A percentile compares a stretch with the other conserved stretches of the same genome.
Evolutionary conservation across 192 early-diverging fungal genomes (phyloP).

Genomic region (Entophlyctis helioformis): DNA sequence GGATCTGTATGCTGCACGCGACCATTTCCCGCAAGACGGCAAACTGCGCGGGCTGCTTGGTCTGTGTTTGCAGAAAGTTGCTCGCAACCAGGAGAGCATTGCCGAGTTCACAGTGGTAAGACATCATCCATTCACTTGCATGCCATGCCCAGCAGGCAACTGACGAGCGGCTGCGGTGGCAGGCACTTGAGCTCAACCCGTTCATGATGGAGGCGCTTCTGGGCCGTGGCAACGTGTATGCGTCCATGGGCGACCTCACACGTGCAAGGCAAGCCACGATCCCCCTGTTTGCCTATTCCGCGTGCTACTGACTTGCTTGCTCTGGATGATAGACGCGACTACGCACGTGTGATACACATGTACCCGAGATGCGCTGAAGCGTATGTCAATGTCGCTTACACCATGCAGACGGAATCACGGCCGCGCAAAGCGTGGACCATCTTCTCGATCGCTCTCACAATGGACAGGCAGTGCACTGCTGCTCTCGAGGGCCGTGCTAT

Average conservation of each 20-base stretch:
- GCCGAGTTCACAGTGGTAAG: slow-evolving; percentile 27
- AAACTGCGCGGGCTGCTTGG: slow-evolving; percentile 29
- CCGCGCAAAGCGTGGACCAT: slow-evolving; percentile 24
- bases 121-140: background rate
- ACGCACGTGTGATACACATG: slow-evolving; percentile 37
- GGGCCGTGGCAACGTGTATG: slow-evolving; percentile 39
- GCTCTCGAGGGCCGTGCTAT: slow-evolving; percentile 41
- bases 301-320: background rate
- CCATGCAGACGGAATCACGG: slow-evolving; percentile 25
- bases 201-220: slow-evolving; percentile 33
- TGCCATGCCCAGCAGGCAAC: background rate
- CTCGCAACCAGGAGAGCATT: slow-evolving; percentile 26
- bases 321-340: slow-evolving; percentile 24
- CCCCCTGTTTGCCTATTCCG: background rate
- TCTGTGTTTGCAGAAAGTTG: slow-evolving; percentile 36
- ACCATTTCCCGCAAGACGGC: slow-evolving; percentile 39
- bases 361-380: slow-evolving; percentile 35
- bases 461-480: slow-evolving; percentile 28
- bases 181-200: slow-evolving; percentile 33
- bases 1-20: slow-evolving; percentile 36
- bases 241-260: slow-evolving; percentile 11
- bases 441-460: slow-evolving; percentile 27
- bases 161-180: background rate
- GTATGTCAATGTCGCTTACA: slow-evolving; percentile 40
- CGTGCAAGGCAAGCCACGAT: slow-evolving; percentile 4